phyloP scores from a whole-genome alignment of 2,329 filamentous ascomycete species.

The Teratosphaeria zuluensis region DNA sequence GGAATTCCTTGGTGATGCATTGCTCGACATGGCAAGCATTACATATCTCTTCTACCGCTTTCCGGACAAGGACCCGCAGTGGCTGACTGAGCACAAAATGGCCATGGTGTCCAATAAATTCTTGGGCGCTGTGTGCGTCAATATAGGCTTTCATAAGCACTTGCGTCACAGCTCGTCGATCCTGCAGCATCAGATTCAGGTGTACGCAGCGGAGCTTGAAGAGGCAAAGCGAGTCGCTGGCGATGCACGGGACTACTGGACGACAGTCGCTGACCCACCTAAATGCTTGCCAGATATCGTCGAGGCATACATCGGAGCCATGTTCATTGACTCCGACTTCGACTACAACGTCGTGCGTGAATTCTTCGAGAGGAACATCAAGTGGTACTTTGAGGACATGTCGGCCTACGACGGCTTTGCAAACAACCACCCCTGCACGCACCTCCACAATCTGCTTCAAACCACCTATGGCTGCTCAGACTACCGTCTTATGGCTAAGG shows the following conservation, averaged over 20 bases:
- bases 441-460: constrained; percentile 55
- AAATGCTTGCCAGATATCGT: constrained; percentile 79
- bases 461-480: constrained; percentile 56
- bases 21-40: constrained; percentile 78
- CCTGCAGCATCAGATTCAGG: constrained; percentile 41
- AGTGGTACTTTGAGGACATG: constrained; percentile 78
- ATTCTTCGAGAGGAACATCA: constrained; percentile 70
- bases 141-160: constrained; percentile 66
- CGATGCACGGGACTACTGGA: constrained; percentile 60
- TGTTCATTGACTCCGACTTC: constrained; percentile 84
- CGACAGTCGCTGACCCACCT: constrained; percentile 51
- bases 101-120: constrained; percentile 99
- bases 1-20: constrained; percentile 82
- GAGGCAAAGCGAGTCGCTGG: constrained; percentile 41
- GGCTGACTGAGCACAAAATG: constrained; percentile 95
- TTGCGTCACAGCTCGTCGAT: constrained; percentile 46
- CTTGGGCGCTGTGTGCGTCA: constrained; percentile 69
- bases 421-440: constrained; percentile 69
- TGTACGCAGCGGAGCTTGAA: constrained; percentile 49
- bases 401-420: constrained; percentile 71
- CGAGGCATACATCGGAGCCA: constrained; percentile 78
- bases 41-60: constrained; percentile 70
- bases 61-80: constrained; percentile 78
- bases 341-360: constrained; percentile 60
- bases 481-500: constrained; percentile 47